These are phyloP conservation scores for Penicillium simplicissimum DNA, from an alignment of 495 filamentous ascomycete genomes.

Conservation along the genomic window DNA sequence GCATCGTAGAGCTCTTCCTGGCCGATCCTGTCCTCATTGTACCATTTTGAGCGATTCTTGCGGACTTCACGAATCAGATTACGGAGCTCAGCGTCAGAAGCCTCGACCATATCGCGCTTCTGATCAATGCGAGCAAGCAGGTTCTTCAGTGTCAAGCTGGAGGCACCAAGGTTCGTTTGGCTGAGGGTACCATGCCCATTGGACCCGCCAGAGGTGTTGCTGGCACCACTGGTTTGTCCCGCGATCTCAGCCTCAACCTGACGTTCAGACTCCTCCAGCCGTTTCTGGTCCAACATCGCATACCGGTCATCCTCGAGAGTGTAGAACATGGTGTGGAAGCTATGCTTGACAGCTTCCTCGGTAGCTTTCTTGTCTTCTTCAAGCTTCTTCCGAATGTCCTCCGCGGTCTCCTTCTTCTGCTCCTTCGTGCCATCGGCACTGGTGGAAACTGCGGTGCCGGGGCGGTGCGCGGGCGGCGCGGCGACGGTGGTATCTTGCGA, in stretches of 20 bases:
- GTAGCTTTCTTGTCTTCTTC: constrained; percentile 93
- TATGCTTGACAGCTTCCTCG: constrained; percentile 84
- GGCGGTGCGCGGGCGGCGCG: constrained; percentile 33
- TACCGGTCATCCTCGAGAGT: constrained; percentile 92
- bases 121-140: constrained; percentile 93
- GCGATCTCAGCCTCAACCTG: constrained; percentile 92
- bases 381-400: constrained; percentile 88
- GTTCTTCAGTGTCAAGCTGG: constrained; percentile 95
- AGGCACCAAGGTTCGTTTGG: constrained; percentile 91
- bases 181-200: constrained; percentile 81
- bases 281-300: constrained; percentile 97
- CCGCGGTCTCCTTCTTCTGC: constrained; percentile 62
- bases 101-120: constrained; percentile 80
- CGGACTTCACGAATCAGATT: constrained; percentile 93
- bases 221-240: constrained; percentile 58
- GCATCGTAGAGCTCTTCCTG: constrained; percentile 98
- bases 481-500: constrained; percentile 37
- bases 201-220: constrained; percentile 46
- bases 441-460: constrained; percentile 30
- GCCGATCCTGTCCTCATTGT: constrained; percentile 92
- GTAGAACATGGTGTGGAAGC: constrained; percentile 90
- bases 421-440: constrained; percentile 41
- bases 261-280: constrained; percentile 92
- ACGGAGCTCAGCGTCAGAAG: constrained; percentile 89
- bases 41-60: constrained; percentile 98